Conservation (phyloP, 495 filamentous ascomycete genomes). For the Talaromyces stipitatus region DNA sequence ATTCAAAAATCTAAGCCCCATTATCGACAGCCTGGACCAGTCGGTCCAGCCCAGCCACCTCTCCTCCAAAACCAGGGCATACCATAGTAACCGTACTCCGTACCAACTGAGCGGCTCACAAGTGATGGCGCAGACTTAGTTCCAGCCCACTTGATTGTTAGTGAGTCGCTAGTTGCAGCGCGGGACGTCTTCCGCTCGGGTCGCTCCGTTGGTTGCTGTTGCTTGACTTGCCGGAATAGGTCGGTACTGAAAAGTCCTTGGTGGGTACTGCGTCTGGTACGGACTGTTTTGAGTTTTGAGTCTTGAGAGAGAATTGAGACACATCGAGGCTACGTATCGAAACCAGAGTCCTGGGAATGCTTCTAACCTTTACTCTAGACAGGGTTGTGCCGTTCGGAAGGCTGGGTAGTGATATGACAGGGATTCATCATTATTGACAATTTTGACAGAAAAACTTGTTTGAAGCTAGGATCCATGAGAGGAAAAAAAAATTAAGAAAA, state of each 20-base stretch:
- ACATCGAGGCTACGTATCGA: too few relatives aligned
- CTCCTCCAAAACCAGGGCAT: not conserved
- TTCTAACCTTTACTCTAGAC: too few relatives aligned
- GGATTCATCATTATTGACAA: too few relatives aligned
- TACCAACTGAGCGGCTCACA: not conserved
- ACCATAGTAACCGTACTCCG: too few relatives aligned
- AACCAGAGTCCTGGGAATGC: too few relatives aligned
- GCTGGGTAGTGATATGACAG: too few relatives aligned
- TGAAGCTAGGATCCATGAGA: too few relatives aligned
- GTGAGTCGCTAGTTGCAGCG: not conserved
- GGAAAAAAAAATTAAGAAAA: too few relatives aligned
- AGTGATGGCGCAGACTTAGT: not conserved
- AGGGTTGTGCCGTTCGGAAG: too few relatives aligned
- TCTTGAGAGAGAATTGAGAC: too few relatives aligned
- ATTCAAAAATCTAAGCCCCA: not conserved
- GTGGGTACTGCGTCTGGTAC: not conserved
- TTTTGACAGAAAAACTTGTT: too few relatives aligned
- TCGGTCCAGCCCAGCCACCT: not conserved
- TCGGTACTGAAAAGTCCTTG: not conserved
- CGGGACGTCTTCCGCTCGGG: not conserved
- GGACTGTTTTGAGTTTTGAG: too few relatives aligned
- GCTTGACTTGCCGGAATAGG: not conserved
- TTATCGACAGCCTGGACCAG: not conserved
- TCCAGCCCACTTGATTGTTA: not conserved
- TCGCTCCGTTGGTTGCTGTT: not conserved